Evolutionary conservation across 1,284 basidiomycete genomes (phyloP), one percentile per base, ranked within the genome.

Genomic region (Thecaphora frezii): DNA sequence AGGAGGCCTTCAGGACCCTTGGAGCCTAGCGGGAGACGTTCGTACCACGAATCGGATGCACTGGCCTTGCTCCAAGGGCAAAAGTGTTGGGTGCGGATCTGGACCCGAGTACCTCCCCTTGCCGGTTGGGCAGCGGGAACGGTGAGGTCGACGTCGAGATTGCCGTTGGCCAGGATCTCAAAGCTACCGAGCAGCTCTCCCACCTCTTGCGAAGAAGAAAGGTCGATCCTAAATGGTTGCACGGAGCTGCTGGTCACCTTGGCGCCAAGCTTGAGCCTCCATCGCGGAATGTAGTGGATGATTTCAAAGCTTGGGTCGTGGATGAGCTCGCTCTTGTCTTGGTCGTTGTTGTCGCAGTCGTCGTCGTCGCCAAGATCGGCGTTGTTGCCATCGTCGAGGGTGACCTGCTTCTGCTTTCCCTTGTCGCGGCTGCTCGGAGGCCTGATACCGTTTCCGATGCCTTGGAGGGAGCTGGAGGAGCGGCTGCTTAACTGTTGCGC

Each of bases 171-270:
- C 0, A n/a, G 16, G 0, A 61, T 55, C 16, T 51, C 28, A 19
- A 66, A 12, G 28, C 54, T 58, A 5, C 63, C 63, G 26, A 48
- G 14, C 12, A 14, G 14, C 7, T 25, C 41, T 8, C 28, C 49
- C 2, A n/a, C 30, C 5, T 12, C 10, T 2, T 40, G 28, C 3
- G 37, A 18, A 26, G 24, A 37, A 1, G 58, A 37, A 8, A 66
- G 50, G 12, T 58, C 51, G 33, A 66, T 52, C 1, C 58, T 42
- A 19, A 66, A 61, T 3, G 63, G 58, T 36, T 61, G 63, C 13
- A 55, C 36, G 9, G 44, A n/a, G 3, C 9, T n/a, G 3, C 19
- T 24, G 0, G 16, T 16, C 19, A 21, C 38, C 5, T 18, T 45
- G 0, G 25, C 8, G 9, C 52, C 63, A 1, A 66, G 19, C 22